Evolutionary conservation across 306 rosid genomes (phyloP), one percentile per base, ranked within the genome.

Genomic region (Cyclanthera cordifolia): DNA sequence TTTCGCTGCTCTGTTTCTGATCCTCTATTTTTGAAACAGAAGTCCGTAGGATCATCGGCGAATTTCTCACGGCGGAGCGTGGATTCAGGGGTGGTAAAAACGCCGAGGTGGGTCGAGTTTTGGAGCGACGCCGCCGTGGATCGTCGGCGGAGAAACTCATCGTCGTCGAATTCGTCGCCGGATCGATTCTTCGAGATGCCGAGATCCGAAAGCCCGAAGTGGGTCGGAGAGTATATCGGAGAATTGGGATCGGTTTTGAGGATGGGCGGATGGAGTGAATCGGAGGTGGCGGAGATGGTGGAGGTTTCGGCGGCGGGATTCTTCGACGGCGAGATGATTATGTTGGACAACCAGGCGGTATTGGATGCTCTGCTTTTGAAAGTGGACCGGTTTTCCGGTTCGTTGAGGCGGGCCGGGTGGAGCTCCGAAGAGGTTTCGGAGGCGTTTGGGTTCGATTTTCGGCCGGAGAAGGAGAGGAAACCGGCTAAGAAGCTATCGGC

Each of bases 71-170:
- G 99, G 47, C 61, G 95, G 74, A 93, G 99, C 75, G 79, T 93
- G 4, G 99, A 93, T 70, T 15, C 65, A 0, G 84, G 82, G 19
- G 23, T 59, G 3, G 67, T 83, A 0, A 84, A 85, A 74, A 90
- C 94, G n/a, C 99, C 99, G 16, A 67, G 99, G 75, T 93, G 99
- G 99, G 99, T 93, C 16, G 99, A 93, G 77, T 93, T 93, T 69
- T 93, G 99, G 99, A 84, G 85, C 32, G 99, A 93, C 53, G 99
- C 96, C 0, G 94, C 99, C 11, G 81, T 82, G 4, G 95, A 88
- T 65, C 85, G 90, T 2, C 85, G 96, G 57, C 79, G 88, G 76
- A 85, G 95, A 17, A 84, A 80, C 74, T 89, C 95, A 0, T 77
- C 86, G 0, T 83, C 96, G 0, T 49, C 78, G 0, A 81, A 82